Evolutionary conservation across 352 stramenopile species (phyloP).

Genomic region (Globisporangium mamillatum): DNA sequence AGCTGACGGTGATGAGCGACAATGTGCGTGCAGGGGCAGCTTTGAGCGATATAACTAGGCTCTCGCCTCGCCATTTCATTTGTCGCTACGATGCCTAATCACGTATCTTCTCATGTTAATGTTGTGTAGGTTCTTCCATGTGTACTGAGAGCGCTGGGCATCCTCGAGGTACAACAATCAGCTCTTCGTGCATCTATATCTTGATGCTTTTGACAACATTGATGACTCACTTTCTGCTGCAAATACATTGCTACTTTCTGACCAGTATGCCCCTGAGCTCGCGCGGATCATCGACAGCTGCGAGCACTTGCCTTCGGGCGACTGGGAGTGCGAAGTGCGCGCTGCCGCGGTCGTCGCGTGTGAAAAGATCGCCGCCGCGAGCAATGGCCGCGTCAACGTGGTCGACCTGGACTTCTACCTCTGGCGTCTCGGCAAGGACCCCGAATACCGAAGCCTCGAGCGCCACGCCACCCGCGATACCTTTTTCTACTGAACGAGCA

Average conservation of each 20-base stretch:
- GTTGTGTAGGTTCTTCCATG: constrained; percentile 58
- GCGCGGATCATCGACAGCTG: constrained; percentile 41
- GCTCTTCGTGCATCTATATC: background rate
- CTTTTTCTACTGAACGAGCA: constrained; percentile 52
- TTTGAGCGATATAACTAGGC: background rate
- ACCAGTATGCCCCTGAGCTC: constrained; percentile 57
- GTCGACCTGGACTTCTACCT: constrained; percentile 67
- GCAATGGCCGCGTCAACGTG: constrained; percentile 39
- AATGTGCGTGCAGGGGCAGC: constrained; percentile 35
- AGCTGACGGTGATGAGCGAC: constrained; percentile 65
- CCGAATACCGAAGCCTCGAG: constrained; percentile 59
- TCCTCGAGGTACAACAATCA: constrained; percentile 49
- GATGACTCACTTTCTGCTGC: background rate
- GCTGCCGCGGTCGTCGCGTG: constrained; percentile 63
- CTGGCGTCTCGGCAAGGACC: constrained; percentile 75
- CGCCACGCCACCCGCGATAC: constrained; percentile 70
- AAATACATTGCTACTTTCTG: background rate
- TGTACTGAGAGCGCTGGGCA: constrained; percentile 63
- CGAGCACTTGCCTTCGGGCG: constrained; percentile 41
- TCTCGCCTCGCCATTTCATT: background rate
- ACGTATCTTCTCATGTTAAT: background rate
- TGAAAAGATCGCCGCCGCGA: constrained; percentile 58
- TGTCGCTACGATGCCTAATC: background rate
- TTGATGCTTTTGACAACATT: background rate
- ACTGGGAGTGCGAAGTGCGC: constrained; percentile 64